A percentile compares a stretch with the other conserved stretches of the same genome.
Conservation (phyloP, 306 rosid genomes). For the Prosopis cineraria region DNA sequence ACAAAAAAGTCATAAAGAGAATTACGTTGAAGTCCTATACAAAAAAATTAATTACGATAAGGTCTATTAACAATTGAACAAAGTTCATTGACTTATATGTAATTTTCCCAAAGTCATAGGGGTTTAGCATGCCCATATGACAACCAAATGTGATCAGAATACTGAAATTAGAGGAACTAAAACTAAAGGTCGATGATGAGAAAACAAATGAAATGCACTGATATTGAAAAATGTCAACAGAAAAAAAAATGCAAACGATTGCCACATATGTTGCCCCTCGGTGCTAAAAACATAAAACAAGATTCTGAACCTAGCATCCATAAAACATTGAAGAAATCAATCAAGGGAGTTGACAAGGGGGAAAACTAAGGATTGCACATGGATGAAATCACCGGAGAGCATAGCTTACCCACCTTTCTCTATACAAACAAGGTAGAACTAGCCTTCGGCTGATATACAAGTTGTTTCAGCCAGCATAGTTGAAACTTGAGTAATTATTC, state of each 20-base stretch:
- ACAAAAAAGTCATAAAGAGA: too few species aligned
- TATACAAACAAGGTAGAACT: background rate
- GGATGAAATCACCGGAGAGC: background rate
- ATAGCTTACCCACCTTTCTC: constrained; percentile 18
- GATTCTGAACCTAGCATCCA: background rate
- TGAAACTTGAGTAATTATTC: constrained; percentile 12
- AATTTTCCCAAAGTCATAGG: too few species aligned
- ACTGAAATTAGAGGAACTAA: background rate
- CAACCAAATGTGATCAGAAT: background rate
- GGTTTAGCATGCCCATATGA: background rate
- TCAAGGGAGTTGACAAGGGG: background rate
- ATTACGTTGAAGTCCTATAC: too few species aligned
- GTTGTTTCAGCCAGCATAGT: constrained; percentile 18
- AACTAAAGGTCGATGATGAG: background rate
- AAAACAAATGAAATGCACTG: background rate
- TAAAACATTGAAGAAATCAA: background rate
- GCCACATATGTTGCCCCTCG: background rate
- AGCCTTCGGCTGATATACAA: constrained; percentile 12
- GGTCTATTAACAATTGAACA: too few species aligned
- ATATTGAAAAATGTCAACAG: background rate
- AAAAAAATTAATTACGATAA: too few species aligned
- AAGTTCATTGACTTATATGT: too few species aligned
- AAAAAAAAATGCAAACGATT: background rate
- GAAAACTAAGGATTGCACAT: background rate
- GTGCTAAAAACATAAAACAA: background rate